A percentile compares a stretch with the other conserved stretches of the same genome.
These are phyloP conservation scores for Bondarzewia mesenterica DNA, from an alignment of 1,284 basidiomycete genomes.

Conservation along the genomic window DNA sequence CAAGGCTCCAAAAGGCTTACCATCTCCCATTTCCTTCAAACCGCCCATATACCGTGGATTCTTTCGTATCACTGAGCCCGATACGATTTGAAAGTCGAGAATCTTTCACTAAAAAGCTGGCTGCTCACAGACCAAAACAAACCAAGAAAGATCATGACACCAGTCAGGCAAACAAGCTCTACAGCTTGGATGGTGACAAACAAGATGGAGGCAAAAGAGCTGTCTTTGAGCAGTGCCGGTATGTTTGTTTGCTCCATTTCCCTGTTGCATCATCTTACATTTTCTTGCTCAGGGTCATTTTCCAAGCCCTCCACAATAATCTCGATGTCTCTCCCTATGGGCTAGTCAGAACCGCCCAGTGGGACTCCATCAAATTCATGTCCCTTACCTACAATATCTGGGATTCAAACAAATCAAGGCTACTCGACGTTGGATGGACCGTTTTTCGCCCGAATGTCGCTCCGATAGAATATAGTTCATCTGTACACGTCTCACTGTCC, in stretches of 20 bases:
- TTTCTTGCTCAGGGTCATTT: not conserved
- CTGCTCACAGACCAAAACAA: slow-evolving; percentile 17
- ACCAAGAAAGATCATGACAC: slow-evolving; percentile 13
- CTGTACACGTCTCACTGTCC: not conserved
- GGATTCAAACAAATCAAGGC: slow-evolving; percentile 19
- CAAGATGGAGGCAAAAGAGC: slow-evolving; percentile 17
- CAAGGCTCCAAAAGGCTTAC: slow-evolving; percentile 6
- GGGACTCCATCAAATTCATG: slow-evolving; percentile 15
- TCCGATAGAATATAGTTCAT: not conserved
- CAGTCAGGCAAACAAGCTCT: slow-evolving; percentile 24
- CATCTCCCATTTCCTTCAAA: not conserved
- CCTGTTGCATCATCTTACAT: not conserved
- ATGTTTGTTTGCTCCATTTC: not conserved
- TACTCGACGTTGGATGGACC: slow-evolving; percentile 26
- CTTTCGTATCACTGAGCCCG: slow-evolving; percentile 26
- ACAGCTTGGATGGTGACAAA: slow-evolving; percentile 11
- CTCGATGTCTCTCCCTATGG: slow-evolving; percentile 13
- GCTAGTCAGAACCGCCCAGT: slow-evolving; percentile 14
- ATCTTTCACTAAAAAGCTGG: slow-evolving; percentile 21
- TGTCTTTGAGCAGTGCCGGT: slow-evolving; percentile 28
- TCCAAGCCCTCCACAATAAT: not conserved
- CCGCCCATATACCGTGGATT: slow-evolving; percentile 7
- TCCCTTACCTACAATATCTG: slow-evolving; percentile 25
- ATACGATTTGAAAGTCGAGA: slow-evolving; percentile 18
- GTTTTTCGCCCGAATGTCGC: slow-evolving; percentile 11